Conservation (phyloP, 345 rosid genomes). For the Camelina neglecta region DNA sequence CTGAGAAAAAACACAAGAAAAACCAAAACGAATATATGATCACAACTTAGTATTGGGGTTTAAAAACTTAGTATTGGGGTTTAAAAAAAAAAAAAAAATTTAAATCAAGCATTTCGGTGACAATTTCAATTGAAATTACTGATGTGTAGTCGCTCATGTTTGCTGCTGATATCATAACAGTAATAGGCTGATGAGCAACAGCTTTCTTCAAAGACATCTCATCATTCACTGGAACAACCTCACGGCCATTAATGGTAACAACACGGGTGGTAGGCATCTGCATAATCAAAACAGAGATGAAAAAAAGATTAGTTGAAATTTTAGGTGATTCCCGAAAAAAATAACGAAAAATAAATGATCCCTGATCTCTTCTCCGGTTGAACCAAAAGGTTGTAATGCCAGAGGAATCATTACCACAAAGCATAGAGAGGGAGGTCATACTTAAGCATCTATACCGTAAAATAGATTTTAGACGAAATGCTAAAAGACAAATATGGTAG, state of each 20-base stretch:
- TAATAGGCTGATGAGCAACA: constrained; percentile 68
- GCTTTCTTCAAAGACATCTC: constrained; percentile 70
- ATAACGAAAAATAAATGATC: no score
- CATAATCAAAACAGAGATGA: not conserved
- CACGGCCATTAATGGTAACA: constrained; percentile 63
- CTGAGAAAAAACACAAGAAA: constrained; percentile 5
- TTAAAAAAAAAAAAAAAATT: not conserved
- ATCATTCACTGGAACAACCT: constrained; percentile 62
- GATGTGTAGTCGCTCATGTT: constrained; percentile 46
- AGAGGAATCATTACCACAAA: no score
- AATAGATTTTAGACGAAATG: no score
- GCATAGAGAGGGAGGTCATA: no score
- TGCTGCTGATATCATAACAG: constrained; percentile 39
- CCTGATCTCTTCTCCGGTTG: no score
- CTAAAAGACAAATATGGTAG: no score
- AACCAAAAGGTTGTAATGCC: no score
- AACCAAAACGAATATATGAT: not conserved
- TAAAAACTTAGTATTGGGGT: not conserved
- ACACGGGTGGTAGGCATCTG: constrained; percentile 63
- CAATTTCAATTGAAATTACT: constrained; percentile 37
- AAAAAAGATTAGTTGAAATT: not conserved
- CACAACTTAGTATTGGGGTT: not conserved
- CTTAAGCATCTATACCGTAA: no score
- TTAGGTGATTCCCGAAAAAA: no score
- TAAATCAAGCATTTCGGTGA: not conserved